These are phyloP conservation scores for Clitocybe nebularis DNA, from an alignment of 1,284 basidiomycete genomes.

Conservation along the genomic window DNA sequence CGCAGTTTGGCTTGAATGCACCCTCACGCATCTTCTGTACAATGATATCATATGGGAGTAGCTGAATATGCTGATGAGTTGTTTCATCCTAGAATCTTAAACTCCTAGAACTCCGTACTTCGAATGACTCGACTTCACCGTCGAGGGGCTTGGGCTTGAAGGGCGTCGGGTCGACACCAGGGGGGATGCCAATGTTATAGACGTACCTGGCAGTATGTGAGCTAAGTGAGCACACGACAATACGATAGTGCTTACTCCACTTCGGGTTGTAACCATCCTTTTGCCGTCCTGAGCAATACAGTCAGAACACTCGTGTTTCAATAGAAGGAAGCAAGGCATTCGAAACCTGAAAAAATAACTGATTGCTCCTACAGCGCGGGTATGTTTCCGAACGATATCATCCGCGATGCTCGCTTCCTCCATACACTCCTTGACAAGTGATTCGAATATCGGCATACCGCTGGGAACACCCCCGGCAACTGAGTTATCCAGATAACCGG, in stretches of 20 bases:
- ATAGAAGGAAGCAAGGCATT: neutral
- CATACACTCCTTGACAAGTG: conserved; percentile 87
- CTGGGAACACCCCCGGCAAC: conserved; percentile 78
- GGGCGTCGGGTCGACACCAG: conserved; percentile 36
- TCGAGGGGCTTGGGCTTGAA: conserved; percentile 78
- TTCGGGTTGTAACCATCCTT: conserved; percentile 85
- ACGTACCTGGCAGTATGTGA: conserved; percentile 50
- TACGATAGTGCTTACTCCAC: conserved; percentile 55
- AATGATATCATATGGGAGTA: conserved; percentile 54
- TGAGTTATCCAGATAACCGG: conserved; percentile 75
- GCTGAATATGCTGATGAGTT: conserved; percentile 32
- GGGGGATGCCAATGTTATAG: conserved; percentile 76
- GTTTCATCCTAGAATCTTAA: neutral
- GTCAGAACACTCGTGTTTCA: conserved; percentile 4
- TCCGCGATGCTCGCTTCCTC: conserved; percentile 85
- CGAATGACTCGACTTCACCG: conserved; percentile 91
- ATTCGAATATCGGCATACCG: conserved; percentile 71
- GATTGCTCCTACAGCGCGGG: conserved; percentile 57
- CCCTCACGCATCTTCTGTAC: conserved; percentile 55
- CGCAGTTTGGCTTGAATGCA: conserved; percentile 86
- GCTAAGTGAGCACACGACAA: conserved; percentile 1
- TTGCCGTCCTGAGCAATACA: conserved; percentile 44
- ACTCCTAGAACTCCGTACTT: conserved; percentile 38
- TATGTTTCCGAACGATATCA: conserved; percentile 52
- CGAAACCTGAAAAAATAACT: conserved; percentile 66